phyloP scores from a whole-genome alignment of 768 basidiomycete species.

The Cystobasidiopsis lactophilus region DNA sequence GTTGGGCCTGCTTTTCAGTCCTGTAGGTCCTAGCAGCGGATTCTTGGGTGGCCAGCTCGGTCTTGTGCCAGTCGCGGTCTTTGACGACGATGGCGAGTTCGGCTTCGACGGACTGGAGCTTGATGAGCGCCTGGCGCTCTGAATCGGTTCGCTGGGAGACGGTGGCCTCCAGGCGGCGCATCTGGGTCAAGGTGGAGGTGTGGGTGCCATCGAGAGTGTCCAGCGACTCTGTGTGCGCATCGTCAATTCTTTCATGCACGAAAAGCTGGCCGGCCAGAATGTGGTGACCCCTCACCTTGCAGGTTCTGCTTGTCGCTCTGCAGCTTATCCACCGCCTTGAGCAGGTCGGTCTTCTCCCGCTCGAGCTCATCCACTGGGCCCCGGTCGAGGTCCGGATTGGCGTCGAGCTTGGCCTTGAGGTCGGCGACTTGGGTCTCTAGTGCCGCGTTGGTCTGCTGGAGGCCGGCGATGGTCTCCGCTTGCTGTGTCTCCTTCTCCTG shows the following conservation, averaged over 20 bases:
- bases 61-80: conserved; percentile 48
- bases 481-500: background rate
- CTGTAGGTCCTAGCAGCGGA: background rate
- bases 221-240: conserved; percentile 29
- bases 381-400: conserved; percentile 40
- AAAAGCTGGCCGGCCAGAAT: conserved; percentile 31
- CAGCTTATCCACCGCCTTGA: conserved; percentile 58
- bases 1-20: conserved; percentile 37
- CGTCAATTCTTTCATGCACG: background rate
- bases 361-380: conserved; percentile 48
- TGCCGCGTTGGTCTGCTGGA: background rate
- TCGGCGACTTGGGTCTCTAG: conserved; percentile 26
- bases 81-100: conserved; percentile 54
- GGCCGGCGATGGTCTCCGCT: background rate
- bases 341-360: conserved; percentile 71
- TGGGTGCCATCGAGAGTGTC: conserved; percentile 51
- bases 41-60: conserved; percentile 35
- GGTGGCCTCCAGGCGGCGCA: conserved; percentile 57
- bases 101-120: conserved; percentile 58
- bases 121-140: conserved; percentile 37
- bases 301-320: conserved; percentile 52
- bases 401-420: conserved; percentile 32
- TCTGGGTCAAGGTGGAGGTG: conserved; percentile 46
- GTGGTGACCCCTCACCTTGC: conserved; percentile 47
- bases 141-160: conserved; percentile 22